Evolutionary conservation across 2,329 filamentous ascomycete genomes (phyloP).

Genomic region (Kalmusia sp.): DNA sequence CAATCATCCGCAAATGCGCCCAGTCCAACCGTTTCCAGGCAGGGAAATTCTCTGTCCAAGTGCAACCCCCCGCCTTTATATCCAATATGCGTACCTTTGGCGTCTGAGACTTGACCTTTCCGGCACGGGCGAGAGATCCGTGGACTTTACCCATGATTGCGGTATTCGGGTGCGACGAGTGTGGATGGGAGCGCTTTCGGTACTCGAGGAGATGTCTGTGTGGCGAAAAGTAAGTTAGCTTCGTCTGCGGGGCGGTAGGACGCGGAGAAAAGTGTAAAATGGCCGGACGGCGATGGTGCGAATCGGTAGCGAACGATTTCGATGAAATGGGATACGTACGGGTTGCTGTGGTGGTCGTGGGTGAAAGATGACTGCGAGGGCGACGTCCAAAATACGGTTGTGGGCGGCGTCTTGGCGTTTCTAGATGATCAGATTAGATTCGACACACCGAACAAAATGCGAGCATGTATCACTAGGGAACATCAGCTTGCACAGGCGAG

Average conservation of each 20-base stretch:
- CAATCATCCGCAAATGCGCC: background rate
- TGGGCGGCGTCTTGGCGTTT: slow-evolving; percentile 28
- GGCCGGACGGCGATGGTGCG: background rate
- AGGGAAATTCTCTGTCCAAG: too few species aligned
- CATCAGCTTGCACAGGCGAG: background rate
- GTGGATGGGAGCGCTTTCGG: slow-evolving; percentile 32
- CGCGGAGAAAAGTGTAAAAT: slow-evolving; percentile 3
- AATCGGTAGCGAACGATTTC: slow-evolving; percentile 1
- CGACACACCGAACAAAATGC: background rate
- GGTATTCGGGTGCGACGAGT: slow-evolving; percentile 46
- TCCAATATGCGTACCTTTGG: slow-evolving; percentile 15
- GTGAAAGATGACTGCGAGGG: slow-evolving; percentile 30
- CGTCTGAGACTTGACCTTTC: slow-evolving; percentile 80
- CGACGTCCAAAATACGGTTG: slow-evolving; percentile 38
- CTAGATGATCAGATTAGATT: slow-evolving; percentile 27
- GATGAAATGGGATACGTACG: slow-evolving; percentile 39
- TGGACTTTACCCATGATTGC: slow-evolving; percentile 90
- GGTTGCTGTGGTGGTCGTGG: slow-evolving; percentile 32
- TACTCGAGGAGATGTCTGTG: slow-evolving; percentile 19
- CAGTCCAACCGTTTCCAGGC: background rate
- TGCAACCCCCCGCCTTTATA: too few species aligned
- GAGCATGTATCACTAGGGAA: background rate
- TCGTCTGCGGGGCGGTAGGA: slow-evolving; percentile 13
- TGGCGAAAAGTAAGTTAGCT: slow-evolving; percentile 43
- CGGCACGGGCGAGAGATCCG: slow-evolving; percentile 93